Conservation (phyloP, 2,329 filamentous ascomycete species). For the Emergomyces pasteurianus region DNA sequence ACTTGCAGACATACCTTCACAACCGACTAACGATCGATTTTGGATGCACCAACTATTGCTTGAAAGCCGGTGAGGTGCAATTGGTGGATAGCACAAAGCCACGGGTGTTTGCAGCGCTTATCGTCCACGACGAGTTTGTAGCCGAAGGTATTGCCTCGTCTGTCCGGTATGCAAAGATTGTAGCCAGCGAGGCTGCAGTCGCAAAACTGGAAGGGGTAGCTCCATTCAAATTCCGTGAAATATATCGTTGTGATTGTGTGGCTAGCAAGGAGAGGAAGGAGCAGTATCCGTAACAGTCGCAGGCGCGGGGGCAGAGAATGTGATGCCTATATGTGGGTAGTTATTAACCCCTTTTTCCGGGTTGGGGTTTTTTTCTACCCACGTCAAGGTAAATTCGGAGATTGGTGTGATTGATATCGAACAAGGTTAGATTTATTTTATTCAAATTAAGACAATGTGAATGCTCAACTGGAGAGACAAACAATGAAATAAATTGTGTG, state of each 20-base stretch:
- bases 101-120: conserved; percentile 55
- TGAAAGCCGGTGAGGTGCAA: conserved; percentile 36
- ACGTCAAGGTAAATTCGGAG: not conserved
- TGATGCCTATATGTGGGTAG: not conserved
- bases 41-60: conserved; percentile 48
- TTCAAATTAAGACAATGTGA: not conserved
- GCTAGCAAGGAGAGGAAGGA: conserved; percentile 6
- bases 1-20: conserved; percentile 48
- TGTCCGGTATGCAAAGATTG: conserved; percentile 60
- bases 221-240: conserved; percentile 46
- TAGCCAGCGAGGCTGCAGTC: conserved; percentile 32
- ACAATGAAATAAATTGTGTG: no score
- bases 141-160: conserved; percentile 51
- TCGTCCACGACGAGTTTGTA: conserved; percentile 63
- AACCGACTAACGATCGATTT: conserved; percentile 53
- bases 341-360: not conserved
- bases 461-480: no score
- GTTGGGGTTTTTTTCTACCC: not conserved
- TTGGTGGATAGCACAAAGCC: conserved; percentile 34
- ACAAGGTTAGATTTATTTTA: not conserved
- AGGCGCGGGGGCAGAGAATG: not conserved
- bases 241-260: conserved; percentile 53
- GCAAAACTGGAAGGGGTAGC: conserved; percentile 37
- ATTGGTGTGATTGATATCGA: not conserved
- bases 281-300: not conserved